Base-by-base conservation (phyloP, 148 eudicot genomes). In the Diospyros lotus region DNA sequence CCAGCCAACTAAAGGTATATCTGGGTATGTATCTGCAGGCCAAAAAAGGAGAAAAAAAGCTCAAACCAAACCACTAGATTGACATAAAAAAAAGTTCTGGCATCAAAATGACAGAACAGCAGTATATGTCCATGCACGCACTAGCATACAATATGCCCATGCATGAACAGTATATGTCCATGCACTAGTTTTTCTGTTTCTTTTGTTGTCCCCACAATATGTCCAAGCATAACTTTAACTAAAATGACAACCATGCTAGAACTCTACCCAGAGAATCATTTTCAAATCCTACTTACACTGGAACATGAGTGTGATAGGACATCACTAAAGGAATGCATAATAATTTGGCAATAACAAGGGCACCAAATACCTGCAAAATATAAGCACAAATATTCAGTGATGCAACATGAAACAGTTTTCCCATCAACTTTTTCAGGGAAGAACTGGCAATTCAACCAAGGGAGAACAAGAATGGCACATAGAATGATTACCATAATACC, bases 281-380 rank as follows among this genome's bases (percentile, higher is more conserved):
- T 42, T 7, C 52, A 41, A 71, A 62, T 11, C 70, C 3, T 75
- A 81, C 93, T 84, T 88, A 95, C 98, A 95, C 96, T 76, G 98
- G 98, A 68, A 95, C 94, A 75, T 95, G 98, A 5, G 98, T 95
- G 78, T 95, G 96, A 82, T 92, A 95, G 50, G 98, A 95, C 98
- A 95, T 95, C 82, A 95, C 97, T 71, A 92, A 82, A 11, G 97
- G 98, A 70, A 92, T 96, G 70, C 76, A 87, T 68, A 95, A 73
- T 76, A 95, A 81, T 86, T 95, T 90, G 52, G 97, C 98, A 72
- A 95, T 95, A 80, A 85, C 76, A 48, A 92, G 97, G 43, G 97
- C 97, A 44, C 98, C 96, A 73, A 95, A 95, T 41, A 95, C 98
- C 97, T 95, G 73, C 40, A 85, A 28, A 53, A 14, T 45, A 65